phyloP scores from a whole-genome alignment of 2,329 filamentous ascomycete genomes.

The Ophiostoma montium region DNA sequence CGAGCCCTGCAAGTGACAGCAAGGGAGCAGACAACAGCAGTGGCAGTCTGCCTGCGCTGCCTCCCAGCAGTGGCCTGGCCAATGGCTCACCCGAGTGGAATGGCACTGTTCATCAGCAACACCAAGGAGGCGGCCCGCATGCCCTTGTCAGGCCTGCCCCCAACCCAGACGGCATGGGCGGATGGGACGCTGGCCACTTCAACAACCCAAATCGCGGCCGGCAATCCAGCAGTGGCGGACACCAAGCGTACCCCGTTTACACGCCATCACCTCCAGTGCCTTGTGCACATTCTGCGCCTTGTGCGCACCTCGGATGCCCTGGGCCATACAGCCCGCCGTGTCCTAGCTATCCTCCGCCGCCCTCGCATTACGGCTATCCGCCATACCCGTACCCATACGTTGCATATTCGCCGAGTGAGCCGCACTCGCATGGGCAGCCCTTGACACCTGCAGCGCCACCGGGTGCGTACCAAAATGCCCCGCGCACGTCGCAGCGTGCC shows the following conservation, averaged over 20 bases:
- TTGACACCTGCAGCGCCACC: neutral
- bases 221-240: neutral
- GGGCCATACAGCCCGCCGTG: neutral
- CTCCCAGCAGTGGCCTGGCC: neutral
- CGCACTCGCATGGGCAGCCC: neutral
- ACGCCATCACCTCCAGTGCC: neutral
- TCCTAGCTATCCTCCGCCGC: neutral
- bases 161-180: neutral
- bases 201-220: neutral
- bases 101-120: neutral
- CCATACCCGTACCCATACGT: neutral
- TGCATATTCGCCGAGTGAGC: neutral
- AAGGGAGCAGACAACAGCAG: neutral
- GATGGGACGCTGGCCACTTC: neutral
- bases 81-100: neutral
- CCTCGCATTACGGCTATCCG: neutral
- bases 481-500: neutral
- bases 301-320: neutral
- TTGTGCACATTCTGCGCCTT: neutral
- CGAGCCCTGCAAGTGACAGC: neutral
- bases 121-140: neutral
- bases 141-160: neutral
- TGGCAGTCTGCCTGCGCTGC: conserved; percentile 2
- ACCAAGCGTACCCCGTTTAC: neutral
- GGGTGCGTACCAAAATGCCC: neutral